These are phyloP conservation scores for Fraxinus albicans DNA, from an alignment of 305 asterid genomes.

Conservation along the genomic window DNA sequence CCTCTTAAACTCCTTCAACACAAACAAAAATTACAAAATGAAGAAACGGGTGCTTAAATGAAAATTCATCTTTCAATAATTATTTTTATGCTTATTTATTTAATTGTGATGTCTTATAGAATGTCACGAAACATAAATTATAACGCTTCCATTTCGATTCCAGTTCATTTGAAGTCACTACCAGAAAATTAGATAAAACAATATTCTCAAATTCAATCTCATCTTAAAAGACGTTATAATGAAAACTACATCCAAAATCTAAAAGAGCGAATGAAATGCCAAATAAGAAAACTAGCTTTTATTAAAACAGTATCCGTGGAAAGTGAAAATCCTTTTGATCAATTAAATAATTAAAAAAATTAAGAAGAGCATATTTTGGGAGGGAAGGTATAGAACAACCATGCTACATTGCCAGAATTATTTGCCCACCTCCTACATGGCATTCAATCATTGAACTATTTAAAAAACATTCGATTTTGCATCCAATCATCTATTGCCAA, in stretches of 20 bases:
- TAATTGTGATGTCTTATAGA: background rate
- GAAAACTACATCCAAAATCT: background rate
- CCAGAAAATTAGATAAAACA: background rate
- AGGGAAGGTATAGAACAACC: background rate
- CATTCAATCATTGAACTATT: background rate
- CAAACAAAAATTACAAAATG: background rate
- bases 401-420: background rate
- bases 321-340: background rate
- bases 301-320: background rate
- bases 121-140: background rate
- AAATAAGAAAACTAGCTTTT: background rate
- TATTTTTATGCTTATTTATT: no score
- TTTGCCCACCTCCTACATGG: background rate
- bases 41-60: background rate
- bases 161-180: background rate
- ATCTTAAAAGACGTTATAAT: background rate
- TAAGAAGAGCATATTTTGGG: background rate
- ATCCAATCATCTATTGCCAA: background rate
- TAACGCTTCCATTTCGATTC: background rate
- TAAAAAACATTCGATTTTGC: no score
- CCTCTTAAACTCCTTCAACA: background rate
- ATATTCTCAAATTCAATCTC: background rate
- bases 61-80: background rate
- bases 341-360: background rate
- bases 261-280: background rate